Evolutionary conservation across 2,329 filamentous ascomycete genomes (phyloP), one percentile per base, ranked within the genome.

Genomic region (Acrocalymma vagum): DNA sequence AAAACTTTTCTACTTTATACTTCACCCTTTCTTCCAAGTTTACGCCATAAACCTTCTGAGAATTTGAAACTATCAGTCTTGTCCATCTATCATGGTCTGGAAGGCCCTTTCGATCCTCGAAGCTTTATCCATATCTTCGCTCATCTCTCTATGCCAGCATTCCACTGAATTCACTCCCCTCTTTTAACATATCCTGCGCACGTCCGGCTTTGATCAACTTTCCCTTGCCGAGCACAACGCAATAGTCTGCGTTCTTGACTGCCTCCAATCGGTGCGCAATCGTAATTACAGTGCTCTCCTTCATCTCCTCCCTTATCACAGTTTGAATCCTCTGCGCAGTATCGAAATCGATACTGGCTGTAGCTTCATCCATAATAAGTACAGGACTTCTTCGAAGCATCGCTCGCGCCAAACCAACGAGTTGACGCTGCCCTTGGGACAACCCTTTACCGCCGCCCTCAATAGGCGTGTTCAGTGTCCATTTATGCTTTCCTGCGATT

Each of bases 291-390:
- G 84, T 87, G 46, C 78, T 81, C 42, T 75, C 73, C 32, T 64
- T 71, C 73, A 83, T 72, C 63, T 83, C 80, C 52, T 80, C 78
- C 30, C 78, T 70, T 57, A 84, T 58, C 13, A 83, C 72, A 36
- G 71, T 68, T 57, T 83, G 78, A 29, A 84, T 81, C 43, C 77
- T 63, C 55, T 72, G 70, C 11, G 82, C 81, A 1, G 82, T 86
- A 48, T 84, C 81, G 36, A 77, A 74, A 60, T 87, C 84, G 47
- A 86, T 83, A 32, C 78, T 82, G 3, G 83, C 83, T 2, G 83
- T 86, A 3, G 83, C 83, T 55, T 87, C 84, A 54, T 87, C 84
- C 58, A 87, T 75, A 34, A 87, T 79, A 8, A 87, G 72, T 47
- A 87, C 78, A 0, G 80, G 71, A 42, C 80, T 83, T n/a, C 79